These are phyloP conservation scores for Quercus parvula DNA, from an alignment of 306 rosid genomes.

Conservation along the genomic window DNA sequence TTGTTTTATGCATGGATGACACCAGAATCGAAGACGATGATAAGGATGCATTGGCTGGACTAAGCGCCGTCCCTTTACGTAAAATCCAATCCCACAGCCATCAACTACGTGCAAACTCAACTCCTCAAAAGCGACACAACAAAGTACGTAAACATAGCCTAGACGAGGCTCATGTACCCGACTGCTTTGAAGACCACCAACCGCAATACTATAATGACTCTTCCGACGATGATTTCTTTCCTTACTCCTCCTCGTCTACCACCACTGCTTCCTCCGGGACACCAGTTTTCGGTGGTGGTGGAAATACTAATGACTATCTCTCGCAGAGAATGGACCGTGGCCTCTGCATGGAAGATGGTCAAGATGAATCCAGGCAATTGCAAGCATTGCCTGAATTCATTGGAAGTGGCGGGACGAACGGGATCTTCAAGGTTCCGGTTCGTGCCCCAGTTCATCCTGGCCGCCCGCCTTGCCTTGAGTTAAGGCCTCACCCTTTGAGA, in stretches of 20 bases:
- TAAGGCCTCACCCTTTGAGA: constrained; percentile 89
- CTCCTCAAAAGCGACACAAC: constrained; percentile 37
- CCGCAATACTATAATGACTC: constrained; percentile 30
- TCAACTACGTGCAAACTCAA: constrained; percentile 53
- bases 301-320: constrained; percentile 15
- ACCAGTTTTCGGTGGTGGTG: too few relatives aligned
- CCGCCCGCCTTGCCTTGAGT: constrained; percentile 83
- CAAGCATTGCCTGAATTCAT: constrained; percentile 75
- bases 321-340: constrained; percentile 38
- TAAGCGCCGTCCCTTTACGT: constrained; percentile 54
- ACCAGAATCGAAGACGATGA: constrained; percentile 62
- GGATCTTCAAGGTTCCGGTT: constrained; percentile 63
- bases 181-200: background rate
- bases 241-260: constrained; percentile 39
- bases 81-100: constrained; percentile 91
- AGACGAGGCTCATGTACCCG: constrained; percentile 57
- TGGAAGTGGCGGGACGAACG: constrained; percentile 60
- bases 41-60: constrained; percentile 51
- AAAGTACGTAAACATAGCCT: constrained; percentile 81
- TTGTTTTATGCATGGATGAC: constrained; percentile 47
- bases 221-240: constrained; percentile 67
- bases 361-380: constrained; percentile 27
- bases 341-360: constrained; percentile 32
- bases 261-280: background rate
- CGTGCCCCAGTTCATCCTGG: constrained; percentile 87